Percentiles rank a stretch among this genome's conserved stretches.
Conservation (phyloP, 1,284 basidiomycete genomes). For the Moesziomyces antarcticus region DNA sequence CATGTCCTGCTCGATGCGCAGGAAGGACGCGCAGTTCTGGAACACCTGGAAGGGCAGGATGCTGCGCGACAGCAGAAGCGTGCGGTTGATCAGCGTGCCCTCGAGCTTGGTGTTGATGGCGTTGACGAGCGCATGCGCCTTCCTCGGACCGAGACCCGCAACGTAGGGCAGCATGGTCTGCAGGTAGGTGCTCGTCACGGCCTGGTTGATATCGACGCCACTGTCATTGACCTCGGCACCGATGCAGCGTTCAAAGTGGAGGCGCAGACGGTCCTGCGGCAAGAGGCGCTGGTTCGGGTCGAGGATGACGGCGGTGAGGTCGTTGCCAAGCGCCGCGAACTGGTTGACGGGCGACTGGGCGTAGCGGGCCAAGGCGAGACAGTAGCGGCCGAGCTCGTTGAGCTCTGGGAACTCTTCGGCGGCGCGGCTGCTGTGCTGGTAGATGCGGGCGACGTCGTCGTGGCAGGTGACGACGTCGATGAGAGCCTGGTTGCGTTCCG, state of each 20-base stretch:
- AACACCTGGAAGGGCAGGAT: slow-evolving; percentile 59
- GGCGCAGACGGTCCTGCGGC: slow-evolving; percentile 83
- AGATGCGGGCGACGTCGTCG: slow-evolving; percentile 93
- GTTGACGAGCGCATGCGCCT: slow-evolving; percentile 83
- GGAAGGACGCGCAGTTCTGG: slow-evolving; percentile 77
- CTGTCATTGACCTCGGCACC: slow-evolving; percentile 90
- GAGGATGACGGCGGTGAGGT: slow-evolving; percentile 61
- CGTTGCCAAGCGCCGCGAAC: slow-evolving; percentile 62
- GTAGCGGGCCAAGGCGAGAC: slow-evolving; percentile 92
- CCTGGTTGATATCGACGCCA: slow-evolving; percentile 95
- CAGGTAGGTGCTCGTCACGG: slow-evolving; percentile 86
- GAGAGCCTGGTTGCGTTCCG: slow-evolving; percentile 42
- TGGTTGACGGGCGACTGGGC: slow-evolving; percentile 83
- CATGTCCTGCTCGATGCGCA: slow-evolving; percentile 73
- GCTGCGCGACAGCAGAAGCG: slow-evolving; percentile 49
- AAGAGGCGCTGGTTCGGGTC: slow-evolving; percentile 83
- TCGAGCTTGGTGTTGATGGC: slow-evolving; percentile 59
- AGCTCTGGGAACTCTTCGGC: slow-evolving; percentile 85
- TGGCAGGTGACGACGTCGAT: slow-evolving; percentile 79
- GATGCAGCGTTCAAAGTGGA: slow-evolving; percentile 84
- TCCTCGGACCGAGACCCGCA: slow-evolving; percentile 92
- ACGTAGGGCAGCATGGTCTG: slow-evolving; percentile 88
- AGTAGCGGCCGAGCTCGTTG: slow-evolving; percentile 87
- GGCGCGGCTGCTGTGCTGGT: slow-evolving; percentile 89
- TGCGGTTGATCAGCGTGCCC: slow-evolving; percentile 63